These are phyloP conservation scores for Botryococcus braunii DNA, from an alignment of 163 green algal species.

Conservation along the genomic window DNA sequence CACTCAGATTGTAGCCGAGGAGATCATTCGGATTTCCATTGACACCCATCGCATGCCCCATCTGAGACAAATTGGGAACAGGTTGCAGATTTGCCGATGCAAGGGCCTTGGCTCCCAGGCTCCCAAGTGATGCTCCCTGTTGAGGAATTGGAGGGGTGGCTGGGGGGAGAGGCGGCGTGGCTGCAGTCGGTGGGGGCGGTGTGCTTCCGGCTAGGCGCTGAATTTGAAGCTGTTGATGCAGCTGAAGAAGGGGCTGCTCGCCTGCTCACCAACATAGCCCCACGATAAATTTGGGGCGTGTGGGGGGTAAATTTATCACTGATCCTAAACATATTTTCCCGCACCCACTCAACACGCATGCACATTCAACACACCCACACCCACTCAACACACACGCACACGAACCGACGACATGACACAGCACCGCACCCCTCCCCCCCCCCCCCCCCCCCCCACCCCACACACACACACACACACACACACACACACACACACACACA, in stretches of 20 bases:
- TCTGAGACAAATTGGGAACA: slow-evolving; percentile 8
- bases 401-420: no score
- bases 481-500: no score
- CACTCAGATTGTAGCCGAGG: slow-evolving; percentile 42
- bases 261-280: neutral
- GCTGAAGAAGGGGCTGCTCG: neutral
- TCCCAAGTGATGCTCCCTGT: neutral
- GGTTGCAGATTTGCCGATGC: slow-evolving; percentile 1
- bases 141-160: slow-evolving; percentile 11
- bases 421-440: no score
- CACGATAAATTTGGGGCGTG: neutral
- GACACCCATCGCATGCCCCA: slow-evolving; percentile 6
- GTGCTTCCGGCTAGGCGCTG: slow-evolving; percentile 1
- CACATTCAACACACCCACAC: neutral
- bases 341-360: neutral
- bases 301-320: neutral
- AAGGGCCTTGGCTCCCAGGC: neutral
- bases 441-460: no score
- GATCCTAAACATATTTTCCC: neutral
- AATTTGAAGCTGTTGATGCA: neutral
- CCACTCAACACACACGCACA: no score
- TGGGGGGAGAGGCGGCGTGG: slow-evolving; percentile 9
- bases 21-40: neutral
- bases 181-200: neutral
- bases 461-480: no score